phyloP scores from a whole-genome alignment of 164 flowering plant genomes.

The Echeveria elegans region DNA sequence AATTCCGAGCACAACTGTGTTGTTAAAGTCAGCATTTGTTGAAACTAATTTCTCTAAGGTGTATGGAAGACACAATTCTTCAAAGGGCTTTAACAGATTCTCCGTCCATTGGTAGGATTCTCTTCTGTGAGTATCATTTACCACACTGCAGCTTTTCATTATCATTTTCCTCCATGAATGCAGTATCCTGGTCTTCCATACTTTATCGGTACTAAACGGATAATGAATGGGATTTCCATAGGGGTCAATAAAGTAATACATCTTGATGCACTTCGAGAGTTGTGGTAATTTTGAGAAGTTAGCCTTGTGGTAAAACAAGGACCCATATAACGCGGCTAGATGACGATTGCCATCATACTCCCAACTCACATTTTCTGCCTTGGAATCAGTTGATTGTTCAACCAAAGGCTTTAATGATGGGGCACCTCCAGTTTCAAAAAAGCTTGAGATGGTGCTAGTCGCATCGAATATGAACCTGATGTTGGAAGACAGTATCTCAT shows the following conservation, averaged over 20 bases:
- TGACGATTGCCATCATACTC: slow-evolving; percentile 45
- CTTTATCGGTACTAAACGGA: no score
- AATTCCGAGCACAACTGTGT: slow-evolving; percentile 63
- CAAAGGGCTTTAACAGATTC: slow-evolving; percentile 20
- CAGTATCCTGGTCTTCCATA: slow-evolving; percentile 30
- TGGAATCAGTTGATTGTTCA: slow-evolving; percentile 11
- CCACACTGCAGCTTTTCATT: slow-evolving; percentile 27
- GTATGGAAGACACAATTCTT: slow-evolving; percentile 37
- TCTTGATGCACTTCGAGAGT: slow-evolving; percentile 40
- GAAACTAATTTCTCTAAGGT: slow-evolving; percentile 54
- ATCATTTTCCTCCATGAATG: slow-evolving; percentile 28
- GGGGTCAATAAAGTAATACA: slow-evolving; percentile 32
- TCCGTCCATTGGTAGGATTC: no score
- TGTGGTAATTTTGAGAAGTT: slow-evolving; percentile 45
- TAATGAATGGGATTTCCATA: slow-evolving; percentile 21
- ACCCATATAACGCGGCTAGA: slow-evolving; percentile 44
- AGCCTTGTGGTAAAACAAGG: slow-evolving; percentile 40
- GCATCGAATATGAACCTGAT: slow-evolving; percentile 83
- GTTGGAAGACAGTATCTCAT: slow-evolving; percentile 61
- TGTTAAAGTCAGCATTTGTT: slow-evolving; percentile 44
- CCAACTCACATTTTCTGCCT: slow-evolving; percentile 40
- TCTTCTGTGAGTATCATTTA: slow-evolving; percentile 19
- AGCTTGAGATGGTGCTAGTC: slow-evolving; percentile 53
- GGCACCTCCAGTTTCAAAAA: slow-evolving; percentile 25
- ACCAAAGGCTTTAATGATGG: slow-evolving; percentile 11